phyloP scores from a whole-genome alignment of 306 rosid genomes.

The Dalbergia cochinchinensis region DNA sequence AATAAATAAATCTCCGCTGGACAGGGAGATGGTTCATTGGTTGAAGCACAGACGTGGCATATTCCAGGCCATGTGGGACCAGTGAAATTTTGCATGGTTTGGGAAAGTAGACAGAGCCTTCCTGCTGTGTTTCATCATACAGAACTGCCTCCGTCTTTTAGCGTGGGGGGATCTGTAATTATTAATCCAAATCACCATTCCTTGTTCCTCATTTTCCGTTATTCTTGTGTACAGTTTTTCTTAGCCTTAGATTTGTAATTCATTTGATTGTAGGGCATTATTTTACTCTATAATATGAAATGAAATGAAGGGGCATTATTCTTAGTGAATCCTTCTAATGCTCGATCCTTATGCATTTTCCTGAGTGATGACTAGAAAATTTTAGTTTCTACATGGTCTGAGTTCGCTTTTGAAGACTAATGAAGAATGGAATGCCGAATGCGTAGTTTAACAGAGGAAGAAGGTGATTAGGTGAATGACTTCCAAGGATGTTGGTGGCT shows the following conservation, averaged over 20 bases:
- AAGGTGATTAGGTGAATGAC: background rate
- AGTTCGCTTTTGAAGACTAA: background rate
- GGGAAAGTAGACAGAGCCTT: conserved; percentile 36
- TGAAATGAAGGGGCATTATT: conserved; percentile 38
- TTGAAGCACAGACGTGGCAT: conserved; percentile 85
- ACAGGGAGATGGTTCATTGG: conserved; percentile 96
- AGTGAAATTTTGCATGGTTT: conserved; percentile 62
- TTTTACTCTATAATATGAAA: conserved; percentile 63
- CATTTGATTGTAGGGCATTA: conserved; percentile 68
- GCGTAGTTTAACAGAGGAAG: background rate
- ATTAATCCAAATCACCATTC: conserved; percentile 53
- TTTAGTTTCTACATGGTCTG: conserved; percentile 1
- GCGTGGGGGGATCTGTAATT: conserved; percentile 54
- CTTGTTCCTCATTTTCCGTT: conserved; percentile 51
- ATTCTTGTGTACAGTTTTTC: conserved; percentile 85
- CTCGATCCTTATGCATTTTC: conserved; percentile 20
- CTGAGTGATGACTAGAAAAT: background rate
- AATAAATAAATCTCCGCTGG: conserved; percentile 64
- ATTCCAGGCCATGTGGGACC: conserved; percentile 88
- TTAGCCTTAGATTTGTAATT: conserved; percentile 67
- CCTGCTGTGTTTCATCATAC: conserved; percentile 58
- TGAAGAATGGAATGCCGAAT: background rate
- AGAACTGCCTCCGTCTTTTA: conserved; percentile 72
- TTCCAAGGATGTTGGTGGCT: background rate
- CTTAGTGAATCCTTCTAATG: background rate